Evolutionary conservation across 1,284 basidiomycete species (phyloP), one percentile per base, ranked within the genome.

Genomic region (Marasmius oreades): DNA sequence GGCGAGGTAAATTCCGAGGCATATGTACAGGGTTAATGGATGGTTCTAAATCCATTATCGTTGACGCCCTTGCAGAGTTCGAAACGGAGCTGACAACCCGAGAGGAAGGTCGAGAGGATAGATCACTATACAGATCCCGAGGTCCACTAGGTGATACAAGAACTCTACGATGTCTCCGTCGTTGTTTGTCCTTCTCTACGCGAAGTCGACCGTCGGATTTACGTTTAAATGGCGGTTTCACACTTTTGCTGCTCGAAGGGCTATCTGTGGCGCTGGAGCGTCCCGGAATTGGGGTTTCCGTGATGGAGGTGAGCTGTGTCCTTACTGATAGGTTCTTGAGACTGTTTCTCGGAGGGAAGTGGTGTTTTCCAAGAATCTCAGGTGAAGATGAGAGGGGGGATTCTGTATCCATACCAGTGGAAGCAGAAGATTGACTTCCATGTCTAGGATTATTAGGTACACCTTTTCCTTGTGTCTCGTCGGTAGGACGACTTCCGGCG

Each of bases 141-240:
- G 56, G 56, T 11, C 56, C 56, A 20, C 44, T 47, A 3, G 53
- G 56, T 4, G 52, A 51, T 6, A 31, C 11, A 34, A 34, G 52
- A 8, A 44, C 50, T 23, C 36, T 54, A 14, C 34, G 42, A 18
- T 36, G 52, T 26, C 52, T 54, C 24, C 56, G 20, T 37, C 52
- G 28, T 18, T 57, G 51, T 31, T 33, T 58, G 52, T 58, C 56
- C 34, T 55, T 58, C 20, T 58, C 56, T 23, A 51, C 20, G 6
- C 56, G 37, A 22, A 46, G 12, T 5, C 48, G 46, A 14, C 56
- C 56, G 14, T 20, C 52, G 16, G 56, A 58, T 28, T 36, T 48
- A 20, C 52, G 52, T 23, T 54, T 53, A 33, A 14, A 16, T 12
- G 12, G 20, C 14, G 43, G 20, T 20, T 22, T 26, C 12, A 26